phyloP scores from a whole-genome alignment of 2,329 filamentous ascomycete genomes.

The Stagonosporopsis tanaceti region DNA sequence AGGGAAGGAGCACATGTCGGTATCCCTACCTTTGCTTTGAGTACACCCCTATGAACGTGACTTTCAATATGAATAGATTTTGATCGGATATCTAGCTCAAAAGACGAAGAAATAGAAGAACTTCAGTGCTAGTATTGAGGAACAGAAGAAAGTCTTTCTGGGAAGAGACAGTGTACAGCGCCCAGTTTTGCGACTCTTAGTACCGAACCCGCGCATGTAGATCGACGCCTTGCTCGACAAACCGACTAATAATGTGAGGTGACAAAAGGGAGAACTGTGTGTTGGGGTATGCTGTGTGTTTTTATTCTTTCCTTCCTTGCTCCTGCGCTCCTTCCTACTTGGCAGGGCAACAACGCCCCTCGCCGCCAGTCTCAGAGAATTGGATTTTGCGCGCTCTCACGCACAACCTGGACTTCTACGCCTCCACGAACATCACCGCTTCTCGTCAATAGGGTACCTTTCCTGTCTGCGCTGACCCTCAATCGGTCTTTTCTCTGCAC shows the following conservation, averaged over 20 bases:
- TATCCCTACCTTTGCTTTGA: not conserved
- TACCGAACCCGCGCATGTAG: not conserved
- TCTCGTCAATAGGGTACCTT: not conserved
- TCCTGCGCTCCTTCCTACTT: not conserved
- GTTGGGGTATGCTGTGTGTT: not conserved
- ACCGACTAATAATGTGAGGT: not conserved
- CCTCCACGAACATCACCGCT: not conserved
- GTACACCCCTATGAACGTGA: not conserved
- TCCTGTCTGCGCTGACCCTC: not conserved
- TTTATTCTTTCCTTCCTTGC: not conserved
- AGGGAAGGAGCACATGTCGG: not conserved
- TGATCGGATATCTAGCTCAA: not conserved
- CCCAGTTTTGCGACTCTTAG: not conserved
- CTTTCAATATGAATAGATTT: not conserved
- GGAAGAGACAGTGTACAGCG: not conserved
- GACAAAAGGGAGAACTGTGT: not conserved
- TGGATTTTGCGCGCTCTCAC: not conserved
- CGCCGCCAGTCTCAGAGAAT: not conserved
- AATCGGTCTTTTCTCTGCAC: constrained; percentile 4
- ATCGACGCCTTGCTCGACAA: not conserved
- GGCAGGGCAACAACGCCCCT: not conserved
- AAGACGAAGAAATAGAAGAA: not conserved
- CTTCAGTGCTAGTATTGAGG: not conserved
- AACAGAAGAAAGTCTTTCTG: not conserved
- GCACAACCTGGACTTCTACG: not conserved